Evolutionary conservation across 176 grass and related monocot genomes (phyloP).

Genomic region (Bothriochloa decipiens): DNA sequence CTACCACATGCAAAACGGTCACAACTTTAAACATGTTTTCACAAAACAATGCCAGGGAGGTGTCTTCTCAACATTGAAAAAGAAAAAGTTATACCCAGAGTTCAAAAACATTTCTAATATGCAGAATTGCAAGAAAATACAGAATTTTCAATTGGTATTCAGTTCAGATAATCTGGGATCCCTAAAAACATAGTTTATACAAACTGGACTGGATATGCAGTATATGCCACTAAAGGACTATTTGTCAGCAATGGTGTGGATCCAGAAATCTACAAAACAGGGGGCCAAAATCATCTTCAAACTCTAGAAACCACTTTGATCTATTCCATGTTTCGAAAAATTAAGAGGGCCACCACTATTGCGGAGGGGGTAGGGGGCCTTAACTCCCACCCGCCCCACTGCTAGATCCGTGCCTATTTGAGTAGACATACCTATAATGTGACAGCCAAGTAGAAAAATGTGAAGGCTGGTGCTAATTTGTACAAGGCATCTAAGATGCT

Average conservation of each 20-base stretch:
- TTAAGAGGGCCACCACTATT: too few species aligned
- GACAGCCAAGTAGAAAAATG: not conserved
- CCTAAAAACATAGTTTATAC: not conserved
- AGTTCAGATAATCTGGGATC: constrained; percentile 14
- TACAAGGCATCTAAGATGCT: not conserved
- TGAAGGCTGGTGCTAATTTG: not conserved
- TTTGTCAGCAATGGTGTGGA: not conserved
- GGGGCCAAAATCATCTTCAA: not conserved
- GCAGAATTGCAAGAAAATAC: not conserved
- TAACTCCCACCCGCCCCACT: too few species aligned
- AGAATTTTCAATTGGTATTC: not conserved
- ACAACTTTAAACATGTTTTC: not conserved
- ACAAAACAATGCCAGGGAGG: not conserved
- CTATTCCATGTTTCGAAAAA: too few species aligned
- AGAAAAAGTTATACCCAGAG: not conserved
- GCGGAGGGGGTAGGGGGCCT: too few species aligned
- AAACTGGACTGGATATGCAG: not conserved
- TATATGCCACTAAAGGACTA: not conserved
- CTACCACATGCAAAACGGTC: not conserved
- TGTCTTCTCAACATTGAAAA: not conserved
- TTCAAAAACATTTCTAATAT: not conserved
- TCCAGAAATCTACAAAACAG: not conserved
- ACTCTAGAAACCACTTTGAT: not conserved
- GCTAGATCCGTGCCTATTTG: not conserved
- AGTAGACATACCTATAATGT: not conserved